Conservation (phyloP, 805 yeast genomes). For the Lipomyces sp. region DNA sequence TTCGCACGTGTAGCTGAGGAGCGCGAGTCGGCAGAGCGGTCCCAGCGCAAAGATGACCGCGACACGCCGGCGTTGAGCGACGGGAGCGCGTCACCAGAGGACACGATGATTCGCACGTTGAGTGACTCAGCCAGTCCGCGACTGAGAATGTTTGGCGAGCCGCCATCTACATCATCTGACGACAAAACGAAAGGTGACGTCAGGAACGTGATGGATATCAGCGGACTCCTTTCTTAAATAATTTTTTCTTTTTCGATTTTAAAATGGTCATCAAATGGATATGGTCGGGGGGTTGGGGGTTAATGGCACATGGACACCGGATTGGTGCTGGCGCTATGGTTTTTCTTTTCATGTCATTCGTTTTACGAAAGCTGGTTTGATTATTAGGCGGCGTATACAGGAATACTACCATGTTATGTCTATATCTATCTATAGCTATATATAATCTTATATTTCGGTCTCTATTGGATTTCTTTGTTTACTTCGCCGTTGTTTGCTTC, state of each 20-base stretch:
- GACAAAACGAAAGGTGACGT: background rate
- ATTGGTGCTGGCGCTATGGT: background rate
- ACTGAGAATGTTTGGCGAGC: slow-evolving; percentile 11
- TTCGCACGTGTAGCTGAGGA: slow-evolving; percentile 17
- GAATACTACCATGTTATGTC: background rate
- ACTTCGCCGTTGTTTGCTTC: background rate
- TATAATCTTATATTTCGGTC: background rate
- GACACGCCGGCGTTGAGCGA: slow-evolving; percentile 26
- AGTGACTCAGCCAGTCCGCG: slow-evolving; percentile 11
- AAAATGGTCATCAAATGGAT: background rate
- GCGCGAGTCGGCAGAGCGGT: slow-evolving; percentile 7
- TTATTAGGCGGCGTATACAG: background rate
- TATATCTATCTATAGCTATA: background rate
- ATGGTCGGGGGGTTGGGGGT: background rate
- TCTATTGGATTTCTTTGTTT: background rate
- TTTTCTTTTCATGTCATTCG: background rate
- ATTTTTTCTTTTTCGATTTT: background rate
- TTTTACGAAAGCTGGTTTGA: background rate
- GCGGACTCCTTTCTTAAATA: slow-evolving; percentile 21
- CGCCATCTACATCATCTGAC: background rate
- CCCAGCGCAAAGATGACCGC: slow-evolving; percentile 2
- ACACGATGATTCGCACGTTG: slow-evolving; percentile 20
- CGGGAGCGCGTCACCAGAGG: slow-evolving; percentile 32
- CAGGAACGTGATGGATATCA: slow-evolving; percentile 33
- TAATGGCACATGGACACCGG: background rate